Conservation (phyloP, 257 asterid species). For the Solanum lycopersicoides region DNA sequence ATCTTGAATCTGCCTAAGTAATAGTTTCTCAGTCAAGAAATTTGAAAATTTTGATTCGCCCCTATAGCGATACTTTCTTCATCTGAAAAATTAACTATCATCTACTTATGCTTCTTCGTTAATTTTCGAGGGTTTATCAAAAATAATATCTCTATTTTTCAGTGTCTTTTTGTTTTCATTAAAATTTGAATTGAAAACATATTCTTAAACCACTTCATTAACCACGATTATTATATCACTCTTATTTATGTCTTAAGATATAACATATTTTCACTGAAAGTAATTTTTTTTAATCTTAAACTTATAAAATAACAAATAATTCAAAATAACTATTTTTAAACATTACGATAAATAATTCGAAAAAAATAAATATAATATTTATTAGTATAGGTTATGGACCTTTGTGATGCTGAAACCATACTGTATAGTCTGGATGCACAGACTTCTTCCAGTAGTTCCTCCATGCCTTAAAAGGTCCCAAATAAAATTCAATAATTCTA, state of each 20-base stretch:
- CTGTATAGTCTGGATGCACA: not conserved
- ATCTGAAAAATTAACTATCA: too few relatives aligned
- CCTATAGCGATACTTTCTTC: not conserved
- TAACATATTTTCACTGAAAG: not conserved
- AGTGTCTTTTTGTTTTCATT: fast-evolving
- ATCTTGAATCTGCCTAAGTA: too few relatives aligned
- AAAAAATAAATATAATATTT: fast-evolving
- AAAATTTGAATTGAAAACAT: too few relatives aligned
- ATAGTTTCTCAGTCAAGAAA: too few relatives aligned
- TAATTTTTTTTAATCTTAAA: too few relatives aligned
- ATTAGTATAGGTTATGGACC: not conserved
- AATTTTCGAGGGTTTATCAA: too few relatives aligned
- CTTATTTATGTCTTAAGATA: not conserved
- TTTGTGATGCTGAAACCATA: not conserved
- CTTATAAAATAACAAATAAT: too few relatives aligned
- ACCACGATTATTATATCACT: not conserved
- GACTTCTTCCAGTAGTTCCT: not conserved
- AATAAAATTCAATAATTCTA: not conserved
- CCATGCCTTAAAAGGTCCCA: not conserved
- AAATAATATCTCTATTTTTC: fast-evolving
- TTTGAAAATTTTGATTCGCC: fast-evolving
- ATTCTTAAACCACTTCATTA: too few relatives aligned
- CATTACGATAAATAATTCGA: too few relatives aligned
- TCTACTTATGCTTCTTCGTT: too few relatives aligned
- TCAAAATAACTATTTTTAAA: too few relatives aligned